Conservation (phyloP, 352 stramenopile genomes). For the Phytophthora litchii region DNA sequence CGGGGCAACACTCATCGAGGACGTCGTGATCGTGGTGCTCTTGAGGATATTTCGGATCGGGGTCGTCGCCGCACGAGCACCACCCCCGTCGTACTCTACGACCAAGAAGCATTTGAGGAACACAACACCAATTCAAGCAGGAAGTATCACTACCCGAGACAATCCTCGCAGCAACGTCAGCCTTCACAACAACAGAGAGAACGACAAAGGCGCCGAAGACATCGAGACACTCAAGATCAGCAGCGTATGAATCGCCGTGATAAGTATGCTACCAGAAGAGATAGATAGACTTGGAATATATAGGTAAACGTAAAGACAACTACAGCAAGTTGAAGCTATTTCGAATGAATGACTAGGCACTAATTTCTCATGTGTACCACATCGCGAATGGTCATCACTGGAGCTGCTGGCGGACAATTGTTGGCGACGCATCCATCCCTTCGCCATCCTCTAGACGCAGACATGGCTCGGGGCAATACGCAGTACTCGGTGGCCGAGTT, state of each 20-base stretch:
- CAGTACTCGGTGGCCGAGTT: constrained; percentile 73
- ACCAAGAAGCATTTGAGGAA: constrained; percentile 31
- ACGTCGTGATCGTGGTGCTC: constrained; percentile 7
- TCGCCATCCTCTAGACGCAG: constrained; percentile 16
- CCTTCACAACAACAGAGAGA: constrained; percentile 7
- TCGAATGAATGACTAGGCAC: not conserved
- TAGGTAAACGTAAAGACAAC: constrained; percentile 1
- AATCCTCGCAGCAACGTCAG: constrained; percentile 4
- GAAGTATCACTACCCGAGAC: constrained; percentile 3
- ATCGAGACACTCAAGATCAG: not conserved
- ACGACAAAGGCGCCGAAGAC: constrained; percentile 5
- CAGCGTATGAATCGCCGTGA: constrained; percentile 21
- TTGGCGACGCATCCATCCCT: constrained; percentile 16
- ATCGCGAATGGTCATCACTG: constrained; percentile 10
- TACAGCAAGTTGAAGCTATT: constrained; percentile 5
- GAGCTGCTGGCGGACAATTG: constrained; percentile 19
- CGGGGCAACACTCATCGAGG: constrained; percentile 10
- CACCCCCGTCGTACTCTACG: constrained; percentile 40
- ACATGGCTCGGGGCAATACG: constrained; percentile 34
- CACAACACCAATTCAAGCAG: constrained; percentile 31
- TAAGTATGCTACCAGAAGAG: constrained; percentile 26
- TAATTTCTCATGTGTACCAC: constrained; percentile 7
- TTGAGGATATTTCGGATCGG: constrained; percentile 34
- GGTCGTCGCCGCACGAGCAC: constrained; percentile 31
- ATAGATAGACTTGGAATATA: constrained; percentile 20